Evolutionary conservation across 2,329 filamentous ascomycete species (phyloP).

Genomic region (Fusarium tanahbumbuense): DNA sequence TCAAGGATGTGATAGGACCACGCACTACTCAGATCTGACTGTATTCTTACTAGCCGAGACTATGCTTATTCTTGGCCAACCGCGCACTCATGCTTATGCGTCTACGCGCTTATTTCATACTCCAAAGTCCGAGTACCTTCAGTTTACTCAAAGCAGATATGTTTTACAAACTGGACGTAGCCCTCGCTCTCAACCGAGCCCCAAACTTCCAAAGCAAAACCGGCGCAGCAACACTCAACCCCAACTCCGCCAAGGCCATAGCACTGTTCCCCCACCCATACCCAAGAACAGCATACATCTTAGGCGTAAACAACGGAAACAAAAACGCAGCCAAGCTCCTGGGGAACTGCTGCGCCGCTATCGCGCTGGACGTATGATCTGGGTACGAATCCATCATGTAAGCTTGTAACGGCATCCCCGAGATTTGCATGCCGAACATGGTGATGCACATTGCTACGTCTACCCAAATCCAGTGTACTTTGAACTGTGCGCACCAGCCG

Average conservation of each 20-base stretch:
- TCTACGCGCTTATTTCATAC: accelerated
- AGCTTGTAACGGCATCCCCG: constrained; percentile 48
- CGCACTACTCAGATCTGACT: accelerated
- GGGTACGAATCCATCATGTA: constrained; percentile 61
- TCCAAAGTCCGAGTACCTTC: no score
- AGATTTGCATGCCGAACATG: constrained; percentile 50
- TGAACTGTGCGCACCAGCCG: constrained; percentile 57
- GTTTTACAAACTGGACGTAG: constrained; percentile 6
- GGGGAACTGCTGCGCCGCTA: constrained; percentile 60
- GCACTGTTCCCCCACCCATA: constrained; percentile 56
- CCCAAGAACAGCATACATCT: constrained; percentile 51
- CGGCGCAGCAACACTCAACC: constrained; percentile 51
- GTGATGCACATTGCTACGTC: constrained; percentile 52
- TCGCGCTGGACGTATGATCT: constrained; percentile 59
- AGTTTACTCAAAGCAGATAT: not conserved
- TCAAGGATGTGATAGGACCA: not conserved
- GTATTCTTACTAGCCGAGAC: not conserved
- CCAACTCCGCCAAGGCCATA: constrained; percentile 54
- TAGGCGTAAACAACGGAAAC: constrained; percentile 62
- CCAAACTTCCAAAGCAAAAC: constrained; percentile 57
- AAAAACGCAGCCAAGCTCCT: constrained; percentile 59
- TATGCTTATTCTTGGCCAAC: not conserved
- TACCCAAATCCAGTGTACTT: constrained; percentile 53
- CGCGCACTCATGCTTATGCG: not conserved
- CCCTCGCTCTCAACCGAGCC: constrained; percentile 44